A percentile compares a stretch with the other conserved stretches of the same genome.
Evolutionary conservation across 2,329 filamentous ascomycete species (phyloP).

Genomic region (Pyrenophora graminea): DNA sequence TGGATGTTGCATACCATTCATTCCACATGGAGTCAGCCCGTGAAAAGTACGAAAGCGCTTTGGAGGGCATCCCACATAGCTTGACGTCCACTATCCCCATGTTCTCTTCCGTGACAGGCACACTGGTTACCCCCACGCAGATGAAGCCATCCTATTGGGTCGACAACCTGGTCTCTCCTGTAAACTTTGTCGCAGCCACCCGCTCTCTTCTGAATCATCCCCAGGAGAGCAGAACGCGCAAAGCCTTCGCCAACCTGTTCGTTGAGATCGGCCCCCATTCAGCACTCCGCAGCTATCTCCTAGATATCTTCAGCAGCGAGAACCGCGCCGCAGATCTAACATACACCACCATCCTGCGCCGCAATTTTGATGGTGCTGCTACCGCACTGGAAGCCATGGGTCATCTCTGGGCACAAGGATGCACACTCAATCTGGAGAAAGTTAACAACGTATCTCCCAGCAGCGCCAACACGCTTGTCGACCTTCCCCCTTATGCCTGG

Average conservation of each 20-base stretch:
- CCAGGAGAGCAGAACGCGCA: slow-evolving; percentile 6
- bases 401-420: slow-evolving; percentile 8
- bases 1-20: slow-evolving; percentile 47
- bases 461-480: not conserved
- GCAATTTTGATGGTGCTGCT: slow-evolving; percentile 2
- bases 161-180: slow-evolving; percentile 15
- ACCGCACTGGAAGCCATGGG: slow-evolving; percentile 8
- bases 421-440: slow-evolving; percentile 1
- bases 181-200: slow-evolving; percentile 12
- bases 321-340: not conserved
- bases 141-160: slow-evolving; percentile 17
- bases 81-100: slow-evolving; percentile 4
- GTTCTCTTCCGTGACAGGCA: slow-evolving; percentile 14
- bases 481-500: slow-evolving; percentile 10
- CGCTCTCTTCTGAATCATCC: slow-evolving; percentile 1
- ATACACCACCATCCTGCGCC: slow-evolving; percentile 2
- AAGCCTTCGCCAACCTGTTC: slow-evolving; percentile 5
- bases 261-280: slow-evolving; percentile 14
- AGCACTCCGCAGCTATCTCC: slow-evolving; percentile 7
- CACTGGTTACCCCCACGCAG: not conserved
- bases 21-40: slow-evolving; percentile 43
- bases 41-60: slow-evolving; percentile 3
- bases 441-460: not conserved
- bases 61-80: slow-evolving; percentile 1
- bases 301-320: slow-evolving; percentile 5